phyloP scores from a whole-genome alignment of 805 yeast genomes.

The Wickerhamiella kurtzmanii region DNA sequence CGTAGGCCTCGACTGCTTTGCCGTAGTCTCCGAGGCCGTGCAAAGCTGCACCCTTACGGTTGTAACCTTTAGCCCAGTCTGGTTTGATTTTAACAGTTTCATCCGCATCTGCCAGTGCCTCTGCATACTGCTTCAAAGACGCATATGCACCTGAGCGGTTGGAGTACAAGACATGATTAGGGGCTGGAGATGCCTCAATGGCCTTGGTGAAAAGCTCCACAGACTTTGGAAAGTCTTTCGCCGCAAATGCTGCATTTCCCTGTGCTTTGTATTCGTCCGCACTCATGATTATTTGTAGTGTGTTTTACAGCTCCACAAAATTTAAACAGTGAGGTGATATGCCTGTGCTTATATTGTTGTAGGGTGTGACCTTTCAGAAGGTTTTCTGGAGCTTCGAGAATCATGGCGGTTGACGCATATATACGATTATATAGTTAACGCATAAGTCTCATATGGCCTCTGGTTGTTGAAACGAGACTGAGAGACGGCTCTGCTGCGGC shows the following conservation, averaged over 20 bases:
- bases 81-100: slow-evolving; percentile 70
- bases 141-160: slow-evolving; percentile 90
- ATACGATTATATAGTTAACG: background rate
- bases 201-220: slow-evolving; percentile 73
- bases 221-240: slow-evolving; percentile 72
- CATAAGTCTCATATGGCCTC: too few species aligned
- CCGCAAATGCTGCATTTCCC: slow-evolving; percentile 86
- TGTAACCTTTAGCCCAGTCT: slow-evolving; percentile 90
- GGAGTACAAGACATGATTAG: slow-evolving; percentile 86
- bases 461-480: too few species aligned
- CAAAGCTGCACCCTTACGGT: slow-evolving; percentile 85
- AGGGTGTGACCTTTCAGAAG: background rate
- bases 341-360: background rate
- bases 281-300: slow-evolving; percentile 4
- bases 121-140: slow-evolving; percentile 54
- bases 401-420: background rate
- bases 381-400: background rate
- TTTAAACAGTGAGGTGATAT: background rate
- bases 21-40: slow-evolving; percentile 74
- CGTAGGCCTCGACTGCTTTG: slow-evolving; percentile 56
- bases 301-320: too few species aligned
- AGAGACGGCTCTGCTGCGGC: too few species aligned
- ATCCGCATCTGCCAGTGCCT: slow-evolving; percentile 76
- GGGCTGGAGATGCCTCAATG: slow-evolving; percentile 63
- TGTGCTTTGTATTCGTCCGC: slow-evolving; percentile 46